These are phyloP conservation scores for Leptosphaerulina australis DNA, from an alignment of 2,329 filamentous ascomycete species.

Conservation along the genomic window DNA sequence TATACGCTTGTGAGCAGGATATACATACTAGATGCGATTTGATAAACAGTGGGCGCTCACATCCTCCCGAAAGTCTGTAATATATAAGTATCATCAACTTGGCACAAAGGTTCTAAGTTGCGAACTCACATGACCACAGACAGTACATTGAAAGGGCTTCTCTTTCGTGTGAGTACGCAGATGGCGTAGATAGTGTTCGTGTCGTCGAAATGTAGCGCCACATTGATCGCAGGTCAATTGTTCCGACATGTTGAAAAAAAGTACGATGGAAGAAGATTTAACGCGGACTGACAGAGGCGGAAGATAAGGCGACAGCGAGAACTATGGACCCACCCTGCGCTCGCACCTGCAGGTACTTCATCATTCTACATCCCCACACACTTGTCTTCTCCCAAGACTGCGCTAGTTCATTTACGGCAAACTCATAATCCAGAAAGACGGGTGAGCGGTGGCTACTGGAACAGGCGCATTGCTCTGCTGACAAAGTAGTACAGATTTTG, in stretches of 20 bases:
- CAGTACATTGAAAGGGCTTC: constrained; percentile 3
- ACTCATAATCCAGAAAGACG: no score
- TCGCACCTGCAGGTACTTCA: not conserved
- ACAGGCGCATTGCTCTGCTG: no score
- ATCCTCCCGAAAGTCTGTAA: not conserved
- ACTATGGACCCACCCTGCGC: no score
- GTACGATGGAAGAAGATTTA: not conserved
- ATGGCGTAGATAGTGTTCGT: constrained; percentile 6
- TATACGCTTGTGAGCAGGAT: not conserved
- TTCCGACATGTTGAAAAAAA: not conserved
- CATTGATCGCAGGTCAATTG: constrained; percentile 3
- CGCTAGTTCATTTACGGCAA: no score
- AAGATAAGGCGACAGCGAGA: no score
- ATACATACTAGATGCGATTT: not conserved
- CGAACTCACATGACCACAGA: constrained; percentile 2
- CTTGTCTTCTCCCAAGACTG: no score
- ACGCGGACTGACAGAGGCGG: no score
- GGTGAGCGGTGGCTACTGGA: no score
- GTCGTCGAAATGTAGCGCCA: not conserved
- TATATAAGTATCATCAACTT: not conserved
- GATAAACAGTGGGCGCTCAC: not conserved
- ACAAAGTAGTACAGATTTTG: no score
- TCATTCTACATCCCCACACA: no score
- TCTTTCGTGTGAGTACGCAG: constrained; percentile 3
- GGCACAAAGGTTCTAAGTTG: not conserved